Conservation (phyloP, 2,329 filamentous ascomycete species). For the Gliomastix tumulicola region DNA sequence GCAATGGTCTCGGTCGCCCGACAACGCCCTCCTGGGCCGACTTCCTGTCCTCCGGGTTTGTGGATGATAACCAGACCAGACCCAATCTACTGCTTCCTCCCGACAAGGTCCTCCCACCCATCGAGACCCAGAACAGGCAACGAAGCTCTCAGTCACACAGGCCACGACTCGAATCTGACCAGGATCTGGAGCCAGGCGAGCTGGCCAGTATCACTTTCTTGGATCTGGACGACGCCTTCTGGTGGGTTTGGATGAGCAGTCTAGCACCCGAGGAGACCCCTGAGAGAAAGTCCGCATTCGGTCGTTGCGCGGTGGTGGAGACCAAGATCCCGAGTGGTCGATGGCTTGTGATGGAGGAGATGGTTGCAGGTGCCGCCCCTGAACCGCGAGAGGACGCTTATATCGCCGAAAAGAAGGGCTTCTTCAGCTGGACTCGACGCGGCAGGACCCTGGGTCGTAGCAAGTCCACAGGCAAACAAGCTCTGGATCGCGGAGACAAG, state of each 20-base stretch:
- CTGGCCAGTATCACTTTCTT: constrained; percentile 84
- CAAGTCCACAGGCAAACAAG: constrained; percentile 62
- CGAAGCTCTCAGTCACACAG: constrained; percentile 82
- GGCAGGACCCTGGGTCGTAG: constrained; percentile 57
- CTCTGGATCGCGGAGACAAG: constrained; percentile 36
- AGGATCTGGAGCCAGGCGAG: constrained; percentile 78
- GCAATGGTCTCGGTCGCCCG: constrained; percentile 66
- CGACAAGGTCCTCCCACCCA: constrained; percentile 83
- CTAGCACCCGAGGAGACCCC: constrained; percentile 83
- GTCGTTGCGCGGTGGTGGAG: constrained; percentile 86
- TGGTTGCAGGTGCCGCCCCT: constrained; percentile 85
- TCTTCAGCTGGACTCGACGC: constrained; percentile 79
- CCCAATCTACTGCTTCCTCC: constrained; percentile 76
- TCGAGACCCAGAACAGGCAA: constrained; percentile 64
- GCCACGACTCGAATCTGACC: constrained; percentile 61
- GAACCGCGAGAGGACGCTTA: constrained; percentile 81
- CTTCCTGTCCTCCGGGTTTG: constrained; percentile 89
- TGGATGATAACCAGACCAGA: constrained; percentile 62
- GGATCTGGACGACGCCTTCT: constrained; percentile 90
- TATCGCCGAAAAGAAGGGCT: constrained; percentile 90
- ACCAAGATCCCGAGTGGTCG: constrained; percentile 73
- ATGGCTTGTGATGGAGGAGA: constrained; percentile 95
- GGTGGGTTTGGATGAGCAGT: constrained; percentile 99
- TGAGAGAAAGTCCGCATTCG: constrained; percentile 85
- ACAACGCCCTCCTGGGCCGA: constrained; percentile 98